Percentiles rank a stretch among this genome's conserved stretches.
Evolutionary conservation across 805 yeast species (phyloP).

Genomic region (Scheffersomyces lignosus): DNA sequence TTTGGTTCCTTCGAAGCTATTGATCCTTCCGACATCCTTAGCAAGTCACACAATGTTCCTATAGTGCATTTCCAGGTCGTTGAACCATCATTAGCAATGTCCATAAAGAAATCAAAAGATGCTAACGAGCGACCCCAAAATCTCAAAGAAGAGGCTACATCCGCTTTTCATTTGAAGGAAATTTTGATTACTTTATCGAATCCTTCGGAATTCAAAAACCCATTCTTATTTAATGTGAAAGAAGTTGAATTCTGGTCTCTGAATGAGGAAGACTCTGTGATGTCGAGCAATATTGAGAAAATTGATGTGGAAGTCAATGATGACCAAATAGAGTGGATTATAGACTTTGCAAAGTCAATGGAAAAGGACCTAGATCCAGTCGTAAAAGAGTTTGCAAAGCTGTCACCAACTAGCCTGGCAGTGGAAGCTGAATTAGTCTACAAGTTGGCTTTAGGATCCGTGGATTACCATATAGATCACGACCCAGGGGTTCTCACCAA

Average conservation of each 20-base stretch:
- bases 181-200: constrained; percentile 19
- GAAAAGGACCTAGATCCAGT: constrained; percentile 14
- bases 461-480: constrained; percentile 53
- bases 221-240: constrained; percentile 14
- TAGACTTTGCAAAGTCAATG: constrained; percentile 14
- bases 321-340: constrained; percentile 21
- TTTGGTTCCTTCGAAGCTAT: constrained; percentile 32
- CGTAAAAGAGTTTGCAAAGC: constrained; percentile 13
- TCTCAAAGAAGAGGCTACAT: constrained; percentile 10
- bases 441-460: constrained; percentile 39
- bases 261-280: constrained; percentile 10
- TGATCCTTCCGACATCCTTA: constrained; percentile 19
- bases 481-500: constrained; percentile 91
- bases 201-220: constrained; percentile 19
- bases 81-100: constrained; percentile 37
- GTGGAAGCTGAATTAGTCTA: constrained; percentile 41
- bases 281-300: constrained; percentile 20
- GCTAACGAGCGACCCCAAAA: constrained; percentile 4
- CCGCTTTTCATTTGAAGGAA: constrained; percentile 35
- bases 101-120: constrained; percentile 14
- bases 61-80: constrained; percentile 25
- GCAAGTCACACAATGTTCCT: constrained; percentile 28
- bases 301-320: constrained; percentile 19
- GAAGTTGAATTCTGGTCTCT: constrained; percentile 42
- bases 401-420: constrained; percentile 8